phyloP scores from a whole-genome alignment of 1,284 basidiomycete species.

The Cryptococcus neoformans region DNA sequence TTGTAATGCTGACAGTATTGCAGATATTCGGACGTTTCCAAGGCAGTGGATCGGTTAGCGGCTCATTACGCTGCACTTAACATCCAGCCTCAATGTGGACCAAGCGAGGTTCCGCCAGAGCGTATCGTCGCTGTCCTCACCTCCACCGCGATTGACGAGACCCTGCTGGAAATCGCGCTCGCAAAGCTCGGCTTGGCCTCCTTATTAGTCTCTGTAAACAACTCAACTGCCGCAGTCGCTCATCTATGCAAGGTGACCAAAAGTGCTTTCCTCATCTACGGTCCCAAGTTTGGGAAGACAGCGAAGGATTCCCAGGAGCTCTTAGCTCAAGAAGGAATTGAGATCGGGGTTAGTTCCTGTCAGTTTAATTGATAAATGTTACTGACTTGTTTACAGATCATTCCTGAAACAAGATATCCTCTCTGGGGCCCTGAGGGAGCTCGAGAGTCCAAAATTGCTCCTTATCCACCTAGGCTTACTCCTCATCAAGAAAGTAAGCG shows the following conservation, averaged over 20 bases:
- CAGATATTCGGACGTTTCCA: slow-evolving; percentile 40
- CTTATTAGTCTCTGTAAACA: slow-evolving; percentile 58
- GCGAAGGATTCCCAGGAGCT: slow-evolving; percentile 45
- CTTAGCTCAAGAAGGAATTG: slow-evolving; percentile 42
- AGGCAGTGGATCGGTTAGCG: slow-evolving; percentile 52
- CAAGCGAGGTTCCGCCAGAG: slow-evolving; percentile 34
- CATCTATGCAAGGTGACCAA: slow-evolving; percentile 57
- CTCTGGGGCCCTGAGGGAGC: slow-evolving; percentile 52
- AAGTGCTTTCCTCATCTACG: slow-evolving; percentile 54
- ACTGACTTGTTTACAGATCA: slow-evolving; percentile 17
- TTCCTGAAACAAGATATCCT: slow-evolving; percentile 52
- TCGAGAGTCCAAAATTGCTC: slow-evolving; percentile 41
- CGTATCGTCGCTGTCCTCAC: slow-evolving; percentile 51
- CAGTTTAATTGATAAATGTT: neutral
- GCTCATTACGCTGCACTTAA: slow-evolving; percentile 46
- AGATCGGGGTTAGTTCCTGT: slow-evolving; percentile 21
- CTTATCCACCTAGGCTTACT: slow-evolving; percentile 48
- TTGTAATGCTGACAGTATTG: neutral
- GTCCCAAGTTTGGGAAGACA: slow-evolving; percentile 48
- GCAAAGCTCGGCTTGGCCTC: slow-evolving; percentile 53
- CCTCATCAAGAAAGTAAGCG: slow-evolving; percentile 53
- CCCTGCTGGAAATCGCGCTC: slow-evolving; percentile 54
- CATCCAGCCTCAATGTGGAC: slow-evolving; percentile 12
- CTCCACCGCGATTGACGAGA: slow-evolving; percentile 52
- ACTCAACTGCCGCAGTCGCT: slow-evolving; percentile 58